These are phyloP conservation scores for Salix koriyanagi DNA, from an alignment of 345 rosid genomes.

Conservation along the genomic window DNA sequence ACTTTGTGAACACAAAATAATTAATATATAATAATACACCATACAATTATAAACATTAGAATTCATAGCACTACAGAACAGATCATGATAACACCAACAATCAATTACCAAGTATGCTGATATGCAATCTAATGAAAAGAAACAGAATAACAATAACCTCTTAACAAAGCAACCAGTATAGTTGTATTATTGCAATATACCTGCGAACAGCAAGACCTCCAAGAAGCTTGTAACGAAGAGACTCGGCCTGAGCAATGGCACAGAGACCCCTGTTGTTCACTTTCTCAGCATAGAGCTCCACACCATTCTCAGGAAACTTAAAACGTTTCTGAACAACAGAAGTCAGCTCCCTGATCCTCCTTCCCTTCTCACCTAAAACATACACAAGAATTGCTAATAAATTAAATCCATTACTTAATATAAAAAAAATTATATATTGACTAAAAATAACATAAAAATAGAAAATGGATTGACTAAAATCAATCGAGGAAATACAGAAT, in stretches of 20 bases:
- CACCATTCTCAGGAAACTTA: constrained; percentile 34
- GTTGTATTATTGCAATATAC: not conserved
- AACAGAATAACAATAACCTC: not conserved
- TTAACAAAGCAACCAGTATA: not conserved
- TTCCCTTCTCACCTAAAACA: constrained; percentile 27
- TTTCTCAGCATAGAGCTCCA: constrained; percentile 34
- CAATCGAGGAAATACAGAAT: too few relatives aligned
- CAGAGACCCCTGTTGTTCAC: constrained; percentile 35
- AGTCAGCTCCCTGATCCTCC: constrained; percentile 27
- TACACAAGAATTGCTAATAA: not conserved
- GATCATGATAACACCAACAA: not conserved
- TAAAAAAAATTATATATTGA: not conserved
- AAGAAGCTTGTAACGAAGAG: constrained; percentile 38
- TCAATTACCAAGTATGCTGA: not conserved
- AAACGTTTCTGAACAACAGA: constrained; percentile 33
- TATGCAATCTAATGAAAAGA: not conserved
- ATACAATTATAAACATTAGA: not conserved
- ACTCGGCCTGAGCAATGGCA: constrained; percentile 37
- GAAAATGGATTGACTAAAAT: too few relatives aligned
- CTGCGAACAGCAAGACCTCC: constrained; percentile 36
- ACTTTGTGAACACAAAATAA: not conserved
- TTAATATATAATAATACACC: not conserved
- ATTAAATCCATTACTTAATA: not conserved
- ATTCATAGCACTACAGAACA: not conserved
- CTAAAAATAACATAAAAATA: not conserved